Percentiles rank a stretch among this genome's conserved stretches.
phyloP scores from a whole-genome alignment of 345 rosid species.

The Brassica juncea region DNA sequence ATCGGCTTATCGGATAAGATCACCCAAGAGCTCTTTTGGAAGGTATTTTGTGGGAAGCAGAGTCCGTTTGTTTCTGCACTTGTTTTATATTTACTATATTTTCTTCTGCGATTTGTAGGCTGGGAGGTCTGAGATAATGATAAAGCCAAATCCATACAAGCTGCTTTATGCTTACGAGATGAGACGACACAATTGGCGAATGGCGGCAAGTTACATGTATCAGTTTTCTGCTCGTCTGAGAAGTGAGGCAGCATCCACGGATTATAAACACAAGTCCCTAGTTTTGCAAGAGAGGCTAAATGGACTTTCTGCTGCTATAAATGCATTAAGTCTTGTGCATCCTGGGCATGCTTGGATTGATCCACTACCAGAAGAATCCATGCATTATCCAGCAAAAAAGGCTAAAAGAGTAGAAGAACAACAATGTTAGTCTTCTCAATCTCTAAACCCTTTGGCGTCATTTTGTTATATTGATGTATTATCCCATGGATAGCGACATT shows the following conservation, averaged over 20 bases:
- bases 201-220: conserved; percentile 86
- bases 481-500: conserved; percentile 14
- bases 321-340: conserved; percentile 81
- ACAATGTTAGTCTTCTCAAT: conserved; percentile 50
- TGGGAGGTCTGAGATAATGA: conserved; percentile 68
- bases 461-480: conserved; percentile 8
- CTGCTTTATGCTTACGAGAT: conserved; percentile 93
- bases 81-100: conserved; percentile 11
- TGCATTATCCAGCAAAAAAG: conserved; percentile 69
- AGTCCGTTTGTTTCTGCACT: conserved; percentile 15
- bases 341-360: conserved; percentile 90
- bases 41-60: conserved; percentile 54
- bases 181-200: conserved; percentile 91
- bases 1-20: conserved; percentile 86
- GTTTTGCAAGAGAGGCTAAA: conserved; percentile 81
- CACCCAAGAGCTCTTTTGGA: conserved; percentile 92
- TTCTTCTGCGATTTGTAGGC: conserved; percentile 59
- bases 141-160: conserved; percentile 83
- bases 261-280: conserved; percentile 55
- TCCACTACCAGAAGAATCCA: conserved; percentile 51
- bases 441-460: conserved; percentile 20
- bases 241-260: conserved; percentile 58
- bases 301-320: conserved; percentile 88
- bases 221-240: conserved; percentile 72
- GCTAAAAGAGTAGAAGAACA: conserved; percentile 57